Base-by-base conservation (phyloP, 2,329 filamentous ascomycete species). In the Didymella arachidicola region DNA sequence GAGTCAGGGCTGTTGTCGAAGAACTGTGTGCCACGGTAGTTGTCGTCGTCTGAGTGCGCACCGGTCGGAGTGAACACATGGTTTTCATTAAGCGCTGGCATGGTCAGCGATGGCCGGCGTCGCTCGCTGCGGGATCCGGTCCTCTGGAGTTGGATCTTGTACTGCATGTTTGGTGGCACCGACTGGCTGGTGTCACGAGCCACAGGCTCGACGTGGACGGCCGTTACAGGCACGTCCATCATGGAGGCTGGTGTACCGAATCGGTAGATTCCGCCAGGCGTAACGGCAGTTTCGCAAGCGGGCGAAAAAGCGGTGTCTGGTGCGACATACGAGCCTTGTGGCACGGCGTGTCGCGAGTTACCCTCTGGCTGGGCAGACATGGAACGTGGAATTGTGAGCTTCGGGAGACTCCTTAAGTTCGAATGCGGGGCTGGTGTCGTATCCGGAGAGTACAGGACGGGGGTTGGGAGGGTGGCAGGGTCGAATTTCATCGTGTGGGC, bases 151-250 rank as follows among this genome's bases (percentile, higher is more conserved):
- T 82, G 81, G 39, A 84, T 80, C 26, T 80, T 80, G 81, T 90
- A 97, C 74, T 87, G 89, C 93, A 97, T 97, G 79, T 96, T 89
- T 7, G 94, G 94, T 42, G 94, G 94, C 0, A 97, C 94, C 5
- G 93, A 97, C 77, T 97, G 92, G 26, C 92, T 96, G 45, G 84
- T 82, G 71, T 95, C 89, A 49, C 94, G 89, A 43, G 89, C 84
- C 30, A 96, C 82, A 7, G 91, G 91, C 0, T 89, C 91, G 16
- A 87, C 69, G 1, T 87, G 86, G 42, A 93, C 82, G 2, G 89
- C 85, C 0, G 91, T 95, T 59, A 96, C 79, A 0, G 94, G 93
- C 12, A 93, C 87, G 73, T 97, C 94, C 83, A 94, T 89, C 72
- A 96, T 93, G 2, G 93, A 96, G 75, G 93, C 91, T 16, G 93